These are phyloP conservation scores for Symbiodinium pilosum DNA, from an alignment of 73 alveolate genomes.

Conservation along the genomic window DNA sequence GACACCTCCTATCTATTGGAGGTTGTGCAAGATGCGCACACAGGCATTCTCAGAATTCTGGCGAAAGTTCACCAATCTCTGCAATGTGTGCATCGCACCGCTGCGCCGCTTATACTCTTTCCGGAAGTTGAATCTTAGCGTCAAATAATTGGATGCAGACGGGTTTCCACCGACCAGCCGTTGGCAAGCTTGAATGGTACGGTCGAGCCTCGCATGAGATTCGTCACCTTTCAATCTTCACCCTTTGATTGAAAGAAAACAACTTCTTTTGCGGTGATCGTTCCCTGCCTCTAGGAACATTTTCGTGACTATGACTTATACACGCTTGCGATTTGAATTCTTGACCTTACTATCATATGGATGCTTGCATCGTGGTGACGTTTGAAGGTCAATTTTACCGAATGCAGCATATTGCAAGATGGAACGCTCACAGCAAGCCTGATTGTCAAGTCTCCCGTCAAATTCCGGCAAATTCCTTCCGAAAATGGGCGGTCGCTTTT, in stretches of 20 bases:
- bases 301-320: not conserved
- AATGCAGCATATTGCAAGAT: not conserved
- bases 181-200: not conserved
- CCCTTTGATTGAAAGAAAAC: not conserved
- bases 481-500: not conserved
- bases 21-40: not conserved
- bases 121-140: not conserved
- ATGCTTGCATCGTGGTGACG: not conserved
- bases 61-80: not conserved
- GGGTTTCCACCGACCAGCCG: not conserved
- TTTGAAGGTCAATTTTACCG: not conserved
- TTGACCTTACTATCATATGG: not conserved
- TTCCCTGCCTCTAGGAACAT: not conserved
- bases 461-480: not conserved
- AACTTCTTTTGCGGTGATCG: not conserved
- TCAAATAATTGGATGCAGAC: not conserved
- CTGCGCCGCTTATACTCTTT: not conserved
- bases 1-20: not conserved
- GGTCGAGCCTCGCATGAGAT: not conserved
- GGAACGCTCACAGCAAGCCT: not conserved
- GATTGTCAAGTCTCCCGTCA: not conserved
- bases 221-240: not conserved
- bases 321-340: not conserved
- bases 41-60: not conserved
- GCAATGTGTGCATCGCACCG: not conserved